phyloP scores from a whole-genome alignment of 1,284 basidiomycete species.

The Lignosus rhinocerotis region DNA sequence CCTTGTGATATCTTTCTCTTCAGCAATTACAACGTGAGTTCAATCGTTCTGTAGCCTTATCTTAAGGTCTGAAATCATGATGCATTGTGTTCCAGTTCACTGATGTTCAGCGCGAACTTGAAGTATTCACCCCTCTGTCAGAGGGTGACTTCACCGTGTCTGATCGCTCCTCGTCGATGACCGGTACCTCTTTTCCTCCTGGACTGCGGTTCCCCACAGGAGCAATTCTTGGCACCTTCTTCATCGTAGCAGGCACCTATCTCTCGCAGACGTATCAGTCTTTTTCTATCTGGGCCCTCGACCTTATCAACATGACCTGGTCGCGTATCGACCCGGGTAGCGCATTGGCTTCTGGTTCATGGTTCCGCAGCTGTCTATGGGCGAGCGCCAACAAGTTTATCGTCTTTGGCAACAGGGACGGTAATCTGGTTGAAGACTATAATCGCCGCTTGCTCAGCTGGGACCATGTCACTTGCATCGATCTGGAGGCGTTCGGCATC shows the following conservation, averaged over 20 bases:
- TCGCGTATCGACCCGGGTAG: slow-evolving; percentile 82
- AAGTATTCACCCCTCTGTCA: slow-evolving; percentile 79
- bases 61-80: background rate
- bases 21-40: slow-evolving; percentile 85
- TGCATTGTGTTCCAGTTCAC: slow-evolving; percentile 64
- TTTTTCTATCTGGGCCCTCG: slow-evolving; percentile 89
- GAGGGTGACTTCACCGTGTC: slow-evolving; percentile 70
- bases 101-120: slow-evolving; percentile 90
- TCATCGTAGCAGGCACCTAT: slow-evolving; percentile 89
- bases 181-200: slow-evolving; percentile 78
- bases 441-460: slow-evolving; percentile 88
- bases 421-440: slow-evolving; percentile 89
- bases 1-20: slow-evolving; percentile 81
- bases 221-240: slow-evolving; percentile 82
- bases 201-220: slow-evolving; percentile 93
- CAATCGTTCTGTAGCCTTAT: background rate
- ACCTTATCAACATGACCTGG: slow-evolving; percentile 81
- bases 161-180: slow-evolving; percentile 77
- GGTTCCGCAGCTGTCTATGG: slow-evolving; percentile 88
- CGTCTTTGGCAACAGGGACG: slow-evolving; percentile 85
- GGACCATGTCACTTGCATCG: slow-evolving; percentile 88
- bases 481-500: slow-evolving; percentile 91
- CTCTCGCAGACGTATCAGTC: slow-evolving; percentile 87
- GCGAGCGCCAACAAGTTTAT: slow-evolving; percentile 78
- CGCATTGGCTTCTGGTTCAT: slow-evolving; percentile 78